Conservation (phyloP, 2,329 filamentous ascomycete genomes). For the Neodidymelliopsis sp. region DNA sequence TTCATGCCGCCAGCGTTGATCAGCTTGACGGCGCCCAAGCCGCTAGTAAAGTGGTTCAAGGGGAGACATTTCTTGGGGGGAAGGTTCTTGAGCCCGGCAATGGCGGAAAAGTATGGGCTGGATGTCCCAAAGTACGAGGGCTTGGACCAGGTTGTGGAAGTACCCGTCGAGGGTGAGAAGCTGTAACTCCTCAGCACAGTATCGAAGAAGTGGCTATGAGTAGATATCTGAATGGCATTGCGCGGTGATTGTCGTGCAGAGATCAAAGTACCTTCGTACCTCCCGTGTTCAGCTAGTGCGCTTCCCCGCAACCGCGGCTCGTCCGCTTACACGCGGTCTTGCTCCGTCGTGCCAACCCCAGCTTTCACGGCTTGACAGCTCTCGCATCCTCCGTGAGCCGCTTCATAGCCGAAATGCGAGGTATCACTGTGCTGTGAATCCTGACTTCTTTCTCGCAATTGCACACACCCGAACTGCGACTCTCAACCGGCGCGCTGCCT, state of each 20-base stretch:
- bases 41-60: constrained; percentile 80
- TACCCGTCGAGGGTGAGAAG: constrained; percentile 52
- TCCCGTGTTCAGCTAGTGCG: constrained; percentile 8
- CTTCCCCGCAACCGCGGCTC: constrained; percentile 18
- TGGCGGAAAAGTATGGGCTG: constrained; percentile 86
- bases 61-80: constrained; percentile 94
- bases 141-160: constrained; percentile 87
- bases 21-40: constrained; percentile 92
- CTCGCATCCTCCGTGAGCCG: constrained; percentile 16
- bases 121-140: constrained; percentile 85
- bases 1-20: constrained; percentile 85
- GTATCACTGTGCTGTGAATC: constrained; percentile 9
- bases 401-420: constrained; percentile 20
- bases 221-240: not conserved
- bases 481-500: not conserved
- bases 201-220: too few relatives aligned
- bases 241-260: not conserved
- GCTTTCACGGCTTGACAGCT: constrained; percentile 15
- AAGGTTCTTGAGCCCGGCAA: constrained; percentile 78
- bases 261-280: not conserved
- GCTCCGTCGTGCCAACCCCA: constrained; percentile 18
- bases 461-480: not conserved
- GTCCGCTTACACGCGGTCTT: constrained; percentile 9
- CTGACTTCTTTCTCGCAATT: constrained; percentile 5
- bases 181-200: too few relatives aligned